These are phyloP conservation scores for Knufia petricola DNA, from an alignment of 2,329 filamentous ascomycete species.

Conservation along the genomic window DNA sequence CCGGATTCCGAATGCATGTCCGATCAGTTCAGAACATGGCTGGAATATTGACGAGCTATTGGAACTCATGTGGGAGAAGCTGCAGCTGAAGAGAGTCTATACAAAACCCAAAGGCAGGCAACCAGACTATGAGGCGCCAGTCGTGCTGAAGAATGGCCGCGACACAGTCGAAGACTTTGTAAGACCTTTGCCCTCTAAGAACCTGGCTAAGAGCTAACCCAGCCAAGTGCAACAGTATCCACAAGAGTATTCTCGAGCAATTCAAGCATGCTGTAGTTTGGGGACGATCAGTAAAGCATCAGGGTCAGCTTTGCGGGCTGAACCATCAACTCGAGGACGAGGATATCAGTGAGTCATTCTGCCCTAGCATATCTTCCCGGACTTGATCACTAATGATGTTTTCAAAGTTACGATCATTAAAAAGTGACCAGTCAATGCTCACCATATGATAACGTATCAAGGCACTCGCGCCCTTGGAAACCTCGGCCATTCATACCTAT, in stretches of 20 bases:
- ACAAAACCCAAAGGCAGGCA: constrained; percentile 95
- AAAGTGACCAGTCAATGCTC: constrained; percentile 21
- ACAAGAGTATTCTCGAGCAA: constrained; percentile 88
- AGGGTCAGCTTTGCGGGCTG: constrained; percentile 89
- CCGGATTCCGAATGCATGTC: constrained; percentile 90
- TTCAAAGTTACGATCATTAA: constrained; percentile 30
- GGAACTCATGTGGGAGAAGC: constrained; percentile 97
- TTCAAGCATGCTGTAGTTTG: constrained; percentile 96
- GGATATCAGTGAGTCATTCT: constrained; percentile 68
- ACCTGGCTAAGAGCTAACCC: constrained; percentile 20
- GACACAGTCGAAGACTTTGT: constrained; percentile 97
- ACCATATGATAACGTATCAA: background rate
- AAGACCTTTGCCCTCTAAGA: too few species aligned
- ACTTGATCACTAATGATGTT: constrained; percentile 1
- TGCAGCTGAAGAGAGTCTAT: constrained; percentile 84
- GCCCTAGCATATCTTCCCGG: background rate
- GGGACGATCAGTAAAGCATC: constrained; percentile 96
- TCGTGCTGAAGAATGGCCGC: constrained; percentile 71
- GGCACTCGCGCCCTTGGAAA: background rate
- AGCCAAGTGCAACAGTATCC: constrained; percentile 82
- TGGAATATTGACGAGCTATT: constrained; percentile 98
- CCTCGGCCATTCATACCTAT: background rate
- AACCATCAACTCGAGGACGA: constrained; percentile 88
- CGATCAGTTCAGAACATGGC: constrained; percentile 92
- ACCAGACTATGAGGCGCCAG: constrained; percentile 84